Evolutionary conservation across 805 yeast species (phyloP).

Genomic region (Komagataella mondaviorum): DNA sequence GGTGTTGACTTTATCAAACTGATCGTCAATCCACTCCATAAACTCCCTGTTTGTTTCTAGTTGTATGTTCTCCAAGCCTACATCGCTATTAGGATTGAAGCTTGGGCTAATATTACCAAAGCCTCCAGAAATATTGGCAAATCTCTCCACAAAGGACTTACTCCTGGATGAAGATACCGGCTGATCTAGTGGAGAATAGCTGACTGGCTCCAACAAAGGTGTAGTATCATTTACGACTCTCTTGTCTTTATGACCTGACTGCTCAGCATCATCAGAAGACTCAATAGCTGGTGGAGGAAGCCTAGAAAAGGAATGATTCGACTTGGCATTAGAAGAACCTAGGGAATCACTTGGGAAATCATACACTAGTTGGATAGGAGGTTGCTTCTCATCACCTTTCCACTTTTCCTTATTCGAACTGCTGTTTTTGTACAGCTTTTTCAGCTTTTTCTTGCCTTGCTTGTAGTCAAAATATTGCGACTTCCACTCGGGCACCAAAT

Average conservation of each 20-base stretch:
- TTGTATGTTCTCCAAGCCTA: not conserved
- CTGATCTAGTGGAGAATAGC: not conserved
- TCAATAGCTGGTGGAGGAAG: constrained; percentile 1
- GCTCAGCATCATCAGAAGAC: not conserved
- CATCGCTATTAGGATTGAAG: not conserved
- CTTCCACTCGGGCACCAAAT: constrained; percentile 80
- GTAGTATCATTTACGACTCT: not conserved
- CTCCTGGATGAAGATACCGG: constrained; percentile 4
- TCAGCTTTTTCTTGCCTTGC: constrained; percentile 25
- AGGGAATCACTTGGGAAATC: not conserved
- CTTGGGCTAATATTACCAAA: constrained; percentile 2
- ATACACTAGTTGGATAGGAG: not conserved
- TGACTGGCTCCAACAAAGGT: not conserved
- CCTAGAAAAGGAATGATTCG: not conserved
- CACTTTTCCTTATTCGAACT: not conserved
- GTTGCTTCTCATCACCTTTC: not conserved
- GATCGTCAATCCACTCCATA: constrained; percentile 51
- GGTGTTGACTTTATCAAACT: constrained; percentile 42
- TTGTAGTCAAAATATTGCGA: constrained; percentile 67
- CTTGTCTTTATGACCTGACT: not conserved
- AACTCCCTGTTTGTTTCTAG: constrained; percentile 30
- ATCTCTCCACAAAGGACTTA: constrained; percentile 12
- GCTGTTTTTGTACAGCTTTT: constrained; percentile 8
- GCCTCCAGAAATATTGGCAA: constrained; percentile 8
- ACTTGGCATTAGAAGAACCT: not conserved